phyloP scores from a whole-genome alignment of 2,329 filamentous ascomycete species.

The Apiospora pterosperma region DNA sequence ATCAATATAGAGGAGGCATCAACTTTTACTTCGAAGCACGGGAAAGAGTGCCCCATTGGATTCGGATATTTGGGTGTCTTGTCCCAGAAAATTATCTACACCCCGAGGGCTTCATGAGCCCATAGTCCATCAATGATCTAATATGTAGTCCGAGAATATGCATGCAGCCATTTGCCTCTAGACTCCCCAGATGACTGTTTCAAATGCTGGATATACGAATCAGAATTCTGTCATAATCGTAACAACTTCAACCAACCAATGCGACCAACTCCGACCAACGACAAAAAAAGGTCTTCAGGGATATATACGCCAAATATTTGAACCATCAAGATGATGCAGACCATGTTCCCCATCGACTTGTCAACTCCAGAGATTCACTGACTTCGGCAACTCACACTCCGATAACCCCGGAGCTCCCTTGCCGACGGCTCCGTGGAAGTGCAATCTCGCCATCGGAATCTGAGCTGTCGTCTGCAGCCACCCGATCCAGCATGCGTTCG shows the following conservation, averaged over 20 bases:
- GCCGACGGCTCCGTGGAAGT: conserved; percentile 32
- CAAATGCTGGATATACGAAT: conserved; percentile 14
- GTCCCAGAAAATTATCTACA: neutral
- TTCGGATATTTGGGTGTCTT: neutral
- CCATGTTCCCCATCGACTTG: neutral
- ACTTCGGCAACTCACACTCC: neutral
- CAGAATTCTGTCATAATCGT: conserved; percentile 12
- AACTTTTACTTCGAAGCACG: neutral
- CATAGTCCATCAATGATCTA: neutral
- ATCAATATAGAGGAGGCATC: too few relatives aligned
- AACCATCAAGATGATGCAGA: conserved; percentile 2
- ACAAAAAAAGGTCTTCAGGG: neutral
- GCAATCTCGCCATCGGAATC: conserved; percentile 58
- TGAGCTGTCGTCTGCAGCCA: conserved; percentile 47
- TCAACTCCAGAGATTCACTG: neutral
- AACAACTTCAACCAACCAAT: conserved; percentile 2
- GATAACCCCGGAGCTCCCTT: conserved; percentile 12
- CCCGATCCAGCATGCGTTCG: conserved; percentile 55
- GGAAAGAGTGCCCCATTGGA: neutral
- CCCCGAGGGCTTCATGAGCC: neutral
- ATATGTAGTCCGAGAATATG: conserved; percentile 3
- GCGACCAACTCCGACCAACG: neutral
- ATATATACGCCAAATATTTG: conserved; percentile 4
- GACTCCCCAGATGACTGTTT: neutral
- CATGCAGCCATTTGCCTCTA: neutral